phyloP scores from a whole-genome alignment of 228 moss, liverwort and hornwort species.

The Sphagnum fallax region DNA sequence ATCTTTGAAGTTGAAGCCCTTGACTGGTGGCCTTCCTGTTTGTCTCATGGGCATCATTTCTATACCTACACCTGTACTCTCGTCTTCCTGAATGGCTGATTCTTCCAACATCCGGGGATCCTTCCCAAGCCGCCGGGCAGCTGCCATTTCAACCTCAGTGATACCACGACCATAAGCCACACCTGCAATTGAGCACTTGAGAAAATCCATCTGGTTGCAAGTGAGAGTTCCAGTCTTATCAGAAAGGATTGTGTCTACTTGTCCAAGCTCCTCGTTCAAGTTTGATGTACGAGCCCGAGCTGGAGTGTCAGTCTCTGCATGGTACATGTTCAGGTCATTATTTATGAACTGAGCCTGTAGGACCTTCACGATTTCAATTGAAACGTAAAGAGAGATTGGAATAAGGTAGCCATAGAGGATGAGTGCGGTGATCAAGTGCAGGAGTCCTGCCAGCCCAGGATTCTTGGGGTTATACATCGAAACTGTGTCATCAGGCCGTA shows the following conservation, averaged over 20 bases:
- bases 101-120: conserved; percentile 72
- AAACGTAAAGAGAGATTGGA: conserved; percentile 87
- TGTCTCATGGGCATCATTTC: conserved; percentile 12
- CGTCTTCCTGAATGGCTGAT: conserved; percentile 26
- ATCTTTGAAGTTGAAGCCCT: conserved; percentile 60
- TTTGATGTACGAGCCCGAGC: conserved; percentile 63
- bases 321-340: conserved; percentile 55
- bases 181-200: conserved; percentile 70
- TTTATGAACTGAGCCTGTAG: conserved; percentile 58
- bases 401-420: conserved; percentile 95
- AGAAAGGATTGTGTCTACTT: conserved; percentile 57
- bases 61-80: conserved; percentile 15
- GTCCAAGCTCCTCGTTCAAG: conserved; percentile 67
- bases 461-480: conserved; percentile 34
- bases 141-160: conserved; percentile 58
- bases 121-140: conserved; percentile 71
- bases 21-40: conserved; percentile 18
- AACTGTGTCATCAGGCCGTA: conserved; percentile 24
- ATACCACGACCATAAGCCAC: conserved; percentile 46
- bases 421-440: conserved; percentile 72
- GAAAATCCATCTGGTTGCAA: conserved; percentile 68
- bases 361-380: conserved; percentile 55
- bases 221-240: conserved; percentile 69
- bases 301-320: conserved; percentile 52
- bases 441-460: conserved; percentile 40